Evolutionary conservation across 306 rosid species (phyloP), one percentile per base, ranked within the genome.

Genomic region (Abrus precatorius): DNA sequence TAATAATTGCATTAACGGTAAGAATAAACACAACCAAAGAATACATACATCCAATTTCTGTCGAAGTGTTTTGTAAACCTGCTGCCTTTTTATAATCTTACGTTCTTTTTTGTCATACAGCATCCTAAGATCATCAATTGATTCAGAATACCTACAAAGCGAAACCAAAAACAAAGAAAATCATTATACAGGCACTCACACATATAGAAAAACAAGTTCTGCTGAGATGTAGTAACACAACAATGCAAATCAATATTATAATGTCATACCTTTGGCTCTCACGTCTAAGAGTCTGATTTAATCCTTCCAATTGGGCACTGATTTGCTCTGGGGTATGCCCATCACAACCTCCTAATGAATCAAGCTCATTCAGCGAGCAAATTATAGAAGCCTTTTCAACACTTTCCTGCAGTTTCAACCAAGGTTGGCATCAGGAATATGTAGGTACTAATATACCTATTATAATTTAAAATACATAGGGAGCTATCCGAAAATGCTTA

Each of bases 251-350:
- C 54, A 57, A 72, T 53, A 69, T 38, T 68, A 77, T 47, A 38
- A 65, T 50, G 69, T 4, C 68, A 76, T 69, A 84, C 98, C 93
- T 84, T 74, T 83, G 88, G 62, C 91, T 92, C 86, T 94, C 97
- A 29, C 82, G 91, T 84, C 66, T 75, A 76, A 91, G 91, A 78
- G 87, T 87, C 80, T 83, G 88, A 63, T 87, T 83, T 70, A 92
- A 80, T 76, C 85, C 82, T 56, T 86, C 89, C 81, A 94, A 27
- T 76, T 86, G 91, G 11, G 90, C 89, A 70, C 92, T 94, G 78
- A 92, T 90, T 81, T 92, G 90, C 81, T 88, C 97, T 5, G 97
- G 95, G 40, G 90, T 91, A 84, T 87, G 79, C 83, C 90, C 91
- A 69, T 86, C 88, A 66, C 87, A 87, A 61, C 86, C 93, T 74